Base-by-base conservation (phyloP, 768 basidiomycete species). In the Russula compacta region DNA sequence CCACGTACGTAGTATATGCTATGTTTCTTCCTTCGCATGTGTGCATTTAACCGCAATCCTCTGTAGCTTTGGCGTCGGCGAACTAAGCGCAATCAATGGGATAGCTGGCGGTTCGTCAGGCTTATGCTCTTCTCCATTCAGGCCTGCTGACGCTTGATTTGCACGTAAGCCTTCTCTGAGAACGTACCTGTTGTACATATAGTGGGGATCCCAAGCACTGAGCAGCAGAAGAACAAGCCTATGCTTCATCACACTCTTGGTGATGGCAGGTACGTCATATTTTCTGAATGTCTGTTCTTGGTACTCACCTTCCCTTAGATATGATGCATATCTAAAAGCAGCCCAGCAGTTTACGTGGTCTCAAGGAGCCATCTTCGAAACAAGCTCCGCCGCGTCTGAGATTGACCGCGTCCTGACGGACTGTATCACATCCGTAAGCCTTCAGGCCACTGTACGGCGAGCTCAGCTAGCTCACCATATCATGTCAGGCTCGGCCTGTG, bases 101-200 rank as follows among this genome's bases (percentile, higher is more conserved):
- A 82, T 94, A 63, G 90, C 87, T 33, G 87, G 87, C 67, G 83
- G 86, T 82, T 66, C 60, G 76, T 64, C 6, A 0, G 19, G 47
- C 17, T 39, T 12, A 9, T 44, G 50, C 40, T 40, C 14, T 6
- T 33, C 4, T 49, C 33, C 9, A 38, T n/a, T 49, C 4, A 29
- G 24, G 24, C 24, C 24, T 29, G 24, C 54, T 59, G 39, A 60
- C 24, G n/a, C 0, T 53, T 10, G n/a, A 55, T 19, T 29, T 29
- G 33, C 39, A 21, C 21, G 3, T 46, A 19, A 87, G 87, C 87
- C 15, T 86, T 86, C 70, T 85, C 92, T 46, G 93, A 97, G 72
- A 88, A 91, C 77, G 85, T 98, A 4, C 94, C 94, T 9, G 81
- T 95, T 1, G 76, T 98, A 12, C 94, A 95, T 68, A 80, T 98